phyloP scores from a whole-genome alignment of 768 basidiomycete genomes.

The Termitomyces sp. region DNA sequence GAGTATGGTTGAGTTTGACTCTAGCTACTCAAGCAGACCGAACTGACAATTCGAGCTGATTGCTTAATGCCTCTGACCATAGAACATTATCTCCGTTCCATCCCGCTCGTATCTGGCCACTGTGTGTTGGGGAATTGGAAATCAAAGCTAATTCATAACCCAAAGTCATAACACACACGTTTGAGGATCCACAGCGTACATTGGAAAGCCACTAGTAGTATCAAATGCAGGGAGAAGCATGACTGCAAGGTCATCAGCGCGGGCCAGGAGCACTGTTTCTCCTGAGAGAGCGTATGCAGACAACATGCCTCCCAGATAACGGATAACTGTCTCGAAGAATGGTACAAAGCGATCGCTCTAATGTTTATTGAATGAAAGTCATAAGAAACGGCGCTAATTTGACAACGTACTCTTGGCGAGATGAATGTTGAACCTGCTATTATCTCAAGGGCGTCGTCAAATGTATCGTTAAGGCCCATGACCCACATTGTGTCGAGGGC shows the following conservation, averaged over 20 bases:
- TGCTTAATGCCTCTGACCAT: constrained; percentile 45
- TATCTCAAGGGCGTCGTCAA: constrained; percentile 52
- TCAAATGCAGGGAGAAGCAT: constrained; percentile 71
- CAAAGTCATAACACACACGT: constrained; percentile 33
- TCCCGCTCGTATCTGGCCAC: constrained; percentile 34
- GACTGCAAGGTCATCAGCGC: constrained; percentile 72
- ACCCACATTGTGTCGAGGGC: constrained; percentile 81
- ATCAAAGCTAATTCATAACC: neutral
- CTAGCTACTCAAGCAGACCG: neutral
- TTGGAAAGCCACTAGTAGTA: constrained; percentile 67
- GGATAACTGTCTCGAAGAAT: constrained; percentile 81
- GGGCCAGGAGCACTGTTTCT: constrained; percentile 56
- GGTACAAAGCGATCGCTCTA: constrained; percentile 34
- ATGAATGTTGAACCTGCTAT: constrained; percentile 47
- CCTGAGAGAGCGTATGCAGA: constrained; percentile 75
- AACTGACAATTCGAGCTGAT: constrained; percentile 62
- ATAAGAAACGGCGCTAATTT: neutral
- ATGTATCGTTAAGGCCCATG: constrained; percentile 70
- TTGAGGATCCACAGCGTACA: constrained; percentile 61
- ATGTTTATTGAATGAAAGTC: neutral
- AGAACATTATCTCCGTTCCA: constrained; percentile 28
- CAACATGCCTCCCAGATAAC: constrained; percentile 80
- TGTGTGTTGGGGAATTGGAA: constrained; percentile 14
- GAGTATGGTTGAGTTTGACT: neutral
- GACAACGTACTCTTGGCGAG: constrained; percentile 28